phyloP scores from a whole-genome alignment of 2,329 filamentous ascomycete species.

The Drechslera avenae region DNA sequence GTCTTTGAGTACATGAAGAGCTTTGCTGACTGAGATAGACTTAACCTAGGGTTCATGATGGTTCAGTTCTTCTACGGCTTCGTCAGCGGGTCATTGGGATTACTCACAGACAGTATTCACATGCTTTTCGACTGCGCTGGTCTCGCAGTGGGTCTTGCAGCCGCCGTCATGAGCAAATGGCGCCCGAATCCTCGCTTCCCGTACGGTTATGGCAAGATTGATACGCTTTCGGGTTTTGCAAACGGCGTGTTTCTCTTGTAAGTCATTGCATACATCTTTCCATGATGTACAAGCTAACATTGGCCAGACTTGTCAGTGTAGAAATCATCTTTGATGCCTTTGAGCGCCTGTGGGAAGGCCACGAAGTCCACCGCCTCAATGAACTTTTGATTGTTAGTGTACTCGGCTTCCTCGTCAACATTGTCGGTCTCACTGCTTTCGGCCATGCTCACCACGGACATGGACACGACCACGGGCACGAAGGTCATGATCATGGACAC shows the following conservation, averaged over 20 bases:
- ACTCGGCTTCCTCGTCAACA: constrained; percentile 84
- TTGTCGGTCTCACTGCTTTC: constrained; percentile 89
- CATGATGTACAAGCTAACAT: constrained; percentile 14
- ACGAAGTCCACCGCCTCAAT: constrained; percentile 79
- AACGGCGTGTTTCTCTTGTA: constrained; percentile 94
- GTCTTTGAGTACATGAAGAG: too few species aligned
- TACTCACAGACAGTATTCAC: constrained; percentile 97
- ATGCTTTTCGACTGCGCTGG: constrained; percentile 99
- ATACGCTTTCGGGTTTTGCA: constrained; percentile 93
- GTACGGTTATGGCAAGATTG: constrained; percentile 95
- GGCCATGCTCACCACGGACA: constrained; percentile 63
- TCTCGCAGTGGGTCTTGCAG: constrained; percentile 84
- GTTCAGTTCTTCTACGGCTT: constrained; percentile 95
- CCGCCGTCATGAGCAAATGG: constrained; percentile 96
- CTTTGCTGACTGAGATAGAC: constrained; percentile 54
- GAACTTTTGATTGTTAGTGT: constrained; percentile 90
- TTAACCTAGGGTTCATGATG: constrained; percentile 94
- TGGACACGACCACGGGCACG: constrained; percentile 53
- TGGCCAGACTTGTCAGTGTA: constrained; percentile 78
- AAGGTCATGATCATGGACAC: constrained; percentile 39
- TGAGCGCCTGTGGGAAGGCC: constrained; percentile 82
- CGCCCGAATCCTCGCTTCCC: constrained; percentile 86
- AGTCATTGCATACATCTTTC: constrained; percentile 34
- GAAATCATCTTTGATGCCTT: constrained; percentile 96
- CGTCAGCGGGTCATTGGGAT: constrained; percentile 85